Percentiles rank a stretch among this genome's conserved stretches.
Evolutionary conservation across 2,329 filamentous ascomycete species (phyloP).

Genomic region (Stromatinia cepivora): DNA sequence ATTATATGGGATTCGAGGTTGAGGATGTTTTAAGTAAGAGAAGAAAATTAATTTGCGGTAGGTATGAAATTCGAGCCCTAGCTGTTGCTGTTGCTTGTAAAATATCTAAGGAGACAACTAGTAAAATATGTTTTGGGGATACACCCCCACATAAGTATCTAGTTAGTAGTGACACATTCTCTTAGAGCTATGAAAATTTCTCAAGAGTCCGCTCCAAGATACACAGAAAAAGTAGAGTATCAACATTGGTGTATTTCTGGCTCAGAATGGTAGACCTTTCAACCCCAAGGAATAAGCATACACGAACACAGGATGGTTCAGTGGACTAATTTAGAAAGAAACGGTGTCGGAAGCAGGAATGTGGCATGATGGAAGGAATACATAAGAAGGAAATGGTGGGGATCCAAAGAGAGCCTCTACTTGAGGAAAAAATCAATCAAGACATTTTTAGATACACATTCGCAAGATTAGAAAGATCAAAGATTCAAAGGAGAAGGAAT

Average conservation of each 20-base stretch:
- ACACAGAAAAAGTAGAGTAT: neutral
- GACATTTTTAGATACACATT: neutral
- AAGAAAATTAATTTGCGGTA: neutral
- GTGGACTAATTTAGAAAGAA: neutral
- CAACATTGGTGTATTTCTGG: neutral
- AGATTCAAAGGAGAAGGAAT: neutral
- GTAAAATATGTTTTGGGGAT: neutral
- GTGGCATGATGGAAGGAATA: neutral
- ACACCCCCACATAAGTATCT: no score
- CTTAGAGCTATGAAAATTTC: neutral
- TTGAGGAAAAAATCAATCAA: neutral
- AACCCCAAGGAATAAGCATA: neutral
- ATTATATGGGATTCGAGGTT: no score
- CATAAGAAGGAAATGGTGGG: neutral
- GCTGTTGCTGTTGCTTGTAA: neutral
- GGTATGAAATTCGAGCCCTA: neutral
- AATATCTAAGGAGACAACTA: neutral
- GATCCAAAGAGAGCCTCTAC: neutral
- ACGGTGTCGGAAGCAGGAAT: neutral
- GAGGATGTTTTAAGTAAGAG: no score
- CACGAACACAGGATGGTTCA: neutral
- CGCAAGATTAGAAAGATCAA: neutral
- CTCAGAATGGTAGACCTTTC: neutral
- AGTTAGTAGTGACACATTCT: no score
- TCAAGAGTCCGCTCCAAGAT: neutral